Evolutionary conservation across 208 protist genomes (phyloP).

Genomic region (Herpetomonas tarakana): DNA sequence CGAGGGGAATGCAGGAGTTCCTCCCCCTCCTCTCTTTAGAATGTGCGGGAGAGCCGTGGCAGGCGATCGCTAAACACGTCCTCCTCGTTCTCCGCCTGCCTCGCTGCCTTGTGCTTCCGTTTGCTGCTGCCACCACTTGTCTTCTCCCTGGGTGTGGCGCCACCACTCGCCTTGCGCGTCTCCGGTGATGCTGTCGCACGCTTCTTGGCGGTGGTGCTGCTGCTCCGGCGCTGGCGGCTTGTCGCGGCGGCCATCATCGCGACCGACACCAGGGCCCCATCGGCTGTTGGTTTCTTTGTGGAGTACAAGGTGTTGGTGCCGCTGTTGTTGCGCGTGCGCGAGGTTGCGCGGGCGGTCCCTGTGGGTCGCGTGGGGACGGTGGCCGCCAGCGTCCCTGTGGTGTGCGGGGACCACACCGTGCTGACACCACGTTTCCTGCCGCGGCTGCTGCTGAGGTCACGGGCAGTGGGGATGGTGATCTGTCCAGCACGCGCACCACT

Average conservation of each 20-base stretch:
- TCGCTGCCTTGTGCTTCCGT: background rate
- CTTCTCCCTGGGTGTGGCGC: background rate
- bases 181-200: background rate
- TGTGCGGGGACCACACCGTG: too few species aligned
- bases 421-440: too few species aligned
- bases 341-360: background rate
- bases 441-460: conserved; percentile 1
- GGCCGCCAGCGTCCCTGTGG: too few species aligned
- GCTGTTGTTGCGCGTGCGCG: background rate
- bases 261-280: background rate
- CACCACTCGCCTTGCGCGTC: background rate
- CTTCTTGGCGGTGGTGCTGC: background rate
- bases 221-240: background rate
- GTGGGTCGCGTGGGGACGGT: background rate
- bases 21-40: conserved; percentile 7
- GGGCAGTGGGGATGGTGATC: conserved; percentile 19
- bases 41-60: conserved; percentile 6
- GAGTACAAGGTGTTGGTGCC: conserved; percentile 4
- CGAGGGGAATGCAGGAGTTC: background rate
- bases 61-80: conserved; percentile 5
- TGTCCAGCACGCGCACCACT: background rate
- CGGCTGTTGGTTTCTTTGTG: background rate
- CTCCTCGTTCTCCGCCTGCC: conserved; percentile 7
- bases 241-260: background rate
- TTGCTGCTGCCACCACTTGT: background rate